Conservation (phyloP, 306 rosid species). For the Cicer chorassanicum region DNA sequence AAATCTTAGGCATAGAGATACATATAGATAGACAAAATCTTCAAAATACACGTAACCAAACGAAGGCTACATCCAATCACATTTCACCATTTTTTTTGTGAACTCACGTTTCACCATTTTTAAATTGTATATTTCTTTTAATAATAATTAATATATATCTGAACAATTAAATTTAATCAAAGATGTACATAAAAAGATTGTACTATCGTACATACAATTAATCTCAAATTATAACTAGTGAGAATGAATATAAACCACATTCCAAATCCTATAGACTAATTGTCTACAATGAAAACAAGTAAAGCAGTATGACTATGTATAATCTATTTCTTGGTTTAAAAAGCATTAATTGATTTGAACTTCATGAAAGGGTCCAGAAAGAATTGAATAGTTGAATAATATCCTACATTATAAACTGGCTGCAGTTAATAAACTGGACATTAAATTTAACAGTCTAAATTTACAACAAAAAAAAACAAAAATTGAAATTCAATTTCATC, state of each 20-base stretch:
- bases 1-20: too few relatives aligned
- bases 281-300: slow-evolving; percentile 1
- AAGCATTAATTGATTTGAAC: not conserved
- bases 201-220: not conserved
- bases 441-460: slow-evolving; percentile 33
- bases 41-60: too few relatives aligned
- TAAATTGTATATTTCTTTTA: too few relatives aligned
- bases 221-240: not conserved
- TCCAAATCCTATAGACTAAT: not conserved
- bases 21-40: too few relatives aligned
- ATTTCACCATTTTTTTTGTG: too few relatives aligned
- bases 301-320: not conserved
- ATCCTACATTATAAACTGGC: slow-evolving; percentile 3
- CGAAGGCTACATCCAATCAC: too few relatives aligned
- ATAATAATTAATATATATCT: too few relatives aligned
- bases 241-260: not conserved
- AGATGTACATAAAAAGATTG: not conserved
- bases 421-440: slow-evolving; percentile 18
- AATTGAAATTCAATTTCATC: slow-evolving; percentile 5
- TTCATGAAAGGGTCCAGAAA: not conserved
- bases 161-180: too few relatives aligned
- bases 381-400: not conserved
- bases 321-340: not conserved
- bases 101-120: too few relatives aligned
- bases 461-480: slow-evolving; percentile 26